Evolutionary conservation across 495 filamentous ascomycete species (phyloP), one percentile per base, ranked within the genome.

Genomic region (Xylaria acuta): DNA sequence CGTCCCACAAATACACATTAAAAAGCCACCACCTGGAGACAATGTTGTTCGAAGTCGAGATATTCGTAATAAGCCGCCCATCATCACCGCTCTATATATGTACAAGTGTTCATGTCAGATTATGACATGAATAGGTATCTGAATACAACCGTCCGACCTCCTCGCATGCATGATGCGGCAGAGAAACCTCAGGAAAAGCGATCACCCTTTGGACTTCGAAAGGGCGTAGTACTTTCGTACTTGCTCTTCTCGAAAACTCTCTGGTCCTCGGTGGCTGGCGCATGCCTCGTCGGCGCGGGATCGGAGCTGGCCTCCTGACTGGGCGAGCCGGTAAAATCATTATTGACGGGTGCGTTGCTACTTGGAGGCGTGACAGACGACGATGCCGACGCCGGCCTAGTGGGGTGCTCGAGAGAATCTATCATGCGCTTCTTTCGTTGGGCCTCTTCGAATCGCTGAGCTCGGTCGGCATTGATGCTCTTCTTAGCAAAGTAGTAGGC

Each of bases 401-500:
- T 78, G 73, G 82, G 87, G 77, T 83, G 79, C 85, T 92, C 90
- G 74, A 91, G 86, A 9, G 86, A 85, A 25, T 87, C 84, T 70
- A 87, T 81, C 77, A 91, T 85, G 68, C 87, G 85, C 82, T 90
- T 90, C 79, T 88, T 88, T 79, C 87, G 86, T 51, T 88, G 82
- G 59, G 92, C 88, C 43, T 90, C 88, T 71, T 93, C 88, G 67
- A 92, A 90, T 74, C 93, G 88, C 66, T 88, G 81, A 40, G 88
- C 86, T 51, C 94, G 92, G 83, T 97, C 93, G 73, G 92, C 92
- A 76, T 98, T 95, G 86, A 99, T 95, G 80, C 90, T 92, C 75
- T 90, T 87, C 86, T 99, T 99, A 67, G 96, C 97, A 81, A 97
- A 97, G 84, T 93, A 93, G 87, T 99, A 99, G 73, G 96, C 94